Evolutionary conservation across 2,329 filamentous ascomycete species (phyloP).

Genomic region (Teratosphaeria gauchensis): DNA sequence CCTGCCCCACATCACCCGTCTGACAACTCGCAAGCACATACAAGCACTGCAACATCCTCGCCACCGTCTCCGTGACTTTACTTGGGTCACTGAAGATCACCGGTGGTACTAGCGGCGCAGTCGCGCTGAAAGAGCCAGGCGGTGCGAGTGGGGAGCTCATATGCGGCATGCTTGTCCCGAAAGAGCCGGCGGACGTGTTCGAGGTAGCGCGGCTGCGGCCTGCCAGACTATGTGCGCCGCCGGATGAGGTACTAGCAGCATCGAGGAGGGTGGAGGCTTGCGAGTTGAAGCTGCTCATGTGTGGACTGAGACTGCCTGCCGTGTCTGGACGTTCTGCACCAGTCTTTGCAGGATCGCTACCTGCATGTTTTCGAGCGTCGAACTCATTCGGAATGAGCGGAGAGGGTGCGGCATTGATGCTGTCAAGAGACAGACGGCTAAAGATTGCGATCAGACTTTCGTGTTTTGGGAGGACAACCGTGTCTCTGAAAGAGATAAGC

Average conservation of each 20-base stretch:
- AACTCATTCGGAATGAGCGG: constrained; percentile 10
- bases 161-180: constrained; percentile 31
- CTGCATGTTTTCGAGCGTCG: constrained; percentile 18
- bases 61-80: constrained; percentile 87
- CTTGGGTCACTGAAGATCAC: constrained; percentile 34
- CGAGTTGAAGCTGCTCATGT: constrained; percentile 68
- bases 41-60: constrained; percentile 91
- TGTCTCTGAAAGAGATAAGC: constrained; percentile 78
- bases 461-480: constrained; percentile 78
- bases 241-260: constrained; percentile 40
- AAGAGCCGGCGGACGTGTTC: constrained; percentile 56
- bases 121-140: constrained; percentile 13
- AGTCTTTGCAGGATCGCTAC: constrained; percentile 22
- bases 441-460: constrained; percentile 84
- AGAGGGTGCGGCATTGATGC: constrained; percentile 41
- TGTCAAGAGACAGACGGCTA: constrained; percentile 79
- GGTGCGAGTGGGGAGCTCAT: constrained; percentile 16
- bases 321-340: constrained; percentile 45
- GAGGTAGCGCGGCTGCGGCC: constrained; percentile 71
- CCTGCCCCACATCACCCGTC: constrained; percentile 61
- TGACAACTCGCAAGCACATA: constrained; percentile 75
- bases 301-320: constrained; percentile 64
- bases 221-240: constrained; percentile 31
- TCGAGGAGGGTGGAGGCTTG: constrained; percentile 73
- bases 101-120: constrained; percentile 8